Percentiles rank a stretch among this genome's conserved stretches.
Conservation (phyloP, 306 rosid species). For the Lathyrus sativus region DNA sequence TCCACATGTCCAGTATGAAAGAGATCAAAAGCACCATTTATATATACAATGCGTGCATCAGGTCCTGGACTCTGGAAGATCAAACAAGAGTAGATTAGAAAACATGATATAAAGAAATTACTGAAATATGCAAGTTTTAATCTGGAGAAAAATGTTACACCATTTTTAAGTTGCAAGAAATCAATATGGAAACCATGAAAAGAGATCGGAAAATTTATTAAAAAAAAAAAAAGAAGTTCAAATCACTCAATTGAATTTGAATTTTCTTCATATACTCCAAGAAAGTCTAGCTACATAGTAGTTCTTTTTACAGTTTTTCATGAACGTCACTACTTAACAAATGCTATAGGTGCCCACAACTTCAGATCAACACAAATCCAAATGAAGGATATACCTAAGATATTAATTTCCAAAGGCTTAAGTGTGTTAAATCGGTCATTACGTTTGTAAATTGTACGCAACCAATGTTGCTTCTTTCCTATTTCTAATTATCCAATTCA, state of each 20-base stretch:
- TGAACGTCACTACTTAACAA: not conserved
- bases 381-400: not conserved
- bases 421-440: not conserved
- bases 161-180: conserved; percentile 9
- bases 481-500: not conserved
- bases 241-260: too few species aligned
- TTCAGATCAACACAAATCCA: not conserved
- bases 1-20: conserved; percentile 99
- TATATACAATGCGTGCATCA: conserved; percentile 88
- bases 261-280: not conserved
- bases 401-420: conserved; percentile 4
- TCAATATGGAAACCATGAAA: conserved; percentile 8
- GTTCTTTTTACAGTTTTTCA: not conserved
- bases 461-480: not conserved
- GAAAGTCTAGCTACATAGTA: conserved; percentile 4
- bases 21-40: conserved; percentile 99
- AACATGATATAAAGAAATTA: conserved; percentile 13
- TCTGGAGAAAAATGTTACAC: not conserved
- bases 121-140: conserved; percentile 20
- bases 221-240: too few species aligned
- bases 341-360: not conserved
- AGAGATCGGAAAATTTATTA: too few species aligned
- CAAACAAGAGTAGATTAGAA: conserved; percentile 23
- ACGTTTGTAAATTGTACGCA: not conserved
- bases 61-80: conserved; percentile 87